Evolutionary conservation across 306 rosid species (phyloP).

Genomic region (Mimosa pudica): DNA sequence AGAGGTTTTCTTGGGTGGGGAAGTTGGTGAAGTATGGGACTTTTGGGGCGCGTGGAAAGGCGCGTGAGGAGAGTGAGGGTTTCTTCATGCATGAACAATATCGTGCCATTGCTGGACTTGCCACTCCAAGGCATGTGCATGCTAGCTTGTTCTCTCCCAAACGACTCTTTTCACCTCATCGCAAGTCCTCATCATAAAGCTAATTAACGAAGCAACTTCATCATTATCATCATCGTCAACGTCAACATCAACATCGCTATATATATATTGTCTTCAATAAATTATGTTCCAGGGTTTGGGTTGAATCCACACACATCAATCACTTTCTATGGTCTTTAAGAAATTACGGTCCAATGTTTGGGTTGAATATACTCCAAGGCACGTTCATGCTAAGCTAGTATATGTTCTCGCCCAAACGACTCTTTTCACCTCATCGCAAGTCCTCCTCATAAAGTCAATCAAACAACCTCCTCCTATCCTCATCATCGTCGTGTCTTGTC

Average conservation of each 20-base stretch:
- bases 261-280: neutral
- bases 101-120: conserved; percentile 69
- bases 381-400: conserved; percentile 51
- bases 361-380: conserved; percentile 48
- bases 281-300: no score
- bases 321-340: no score
- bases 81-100: conserved; percentile 46
- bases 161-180: conserved; percentile 70
- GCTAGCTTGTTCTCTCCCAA: conserved; percentile 76
- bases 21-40: conserved; percentile 63
- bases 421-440: conserved; percentile 65
- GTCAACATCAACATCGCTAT: no score
- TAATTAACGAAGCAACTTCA: neutral
- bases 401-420: conserved; percentile 68
- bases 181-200: conserved; percentile 32
- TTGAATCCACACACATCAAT: no score
- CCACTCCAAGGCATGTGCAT: conserved; percentile 65
- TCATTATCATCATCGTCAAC: neutral
- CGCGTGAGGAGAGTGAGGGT: conserved; percentile 36
- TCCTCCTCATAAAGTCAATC: conserved; percentile 14
- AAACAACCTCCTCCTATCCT: neutral
- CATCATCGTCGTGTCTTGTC: neutral
- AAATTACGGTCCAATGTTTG: no score
- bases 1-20: conserved; percentile 67
- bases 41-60: conserved; percentile 39